A percentile compares a stretch with the other conserved stretches of the same genome.
Evolutionary conservation across 257 asterid genomes (phyloP).

Genomic region (Solanum piurae): DNA sequence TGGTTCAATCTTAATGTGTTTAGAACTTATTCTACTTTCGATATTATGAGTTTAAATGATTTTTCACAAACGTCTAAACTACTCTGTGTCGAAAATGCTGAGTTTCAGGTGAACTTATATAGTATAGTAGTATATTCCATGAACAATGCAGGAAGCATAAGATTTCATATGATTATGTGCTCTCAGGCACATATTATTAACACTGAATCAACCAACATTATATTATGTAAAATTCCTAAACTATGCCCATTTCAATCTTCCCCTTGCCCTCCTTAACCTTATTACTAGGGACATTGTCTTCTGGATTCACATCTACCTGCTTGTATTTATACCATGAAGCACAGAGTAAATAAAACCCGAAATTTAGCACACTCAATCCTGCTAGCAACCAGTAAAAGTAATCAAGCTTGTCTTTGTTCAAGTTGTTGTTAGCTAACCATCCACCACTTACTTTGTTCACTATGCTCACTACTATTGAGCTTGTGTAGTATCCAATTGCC

Average conservation of each 20-base stretch:
- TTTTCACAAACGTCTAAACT: too few relatives aligned
- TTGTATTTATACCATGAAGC: conserved; percentile 66
- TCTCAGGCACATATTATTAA: not conserved
- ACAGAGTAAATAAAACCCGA: conserved; percentile 47
- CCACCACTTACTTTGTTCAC: conserved; percentile 62
- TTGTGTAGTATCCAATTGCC: conserved; percentile 54
- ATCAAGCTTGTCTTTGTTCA: conserved; percentile 53
- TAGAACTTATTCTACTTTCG: too few relatives aligned
- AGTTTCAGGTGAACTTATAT: too few relatives aligned
- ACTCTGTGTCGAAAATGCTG: too few relatives aligned
- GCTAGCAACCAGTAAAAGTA: conserved; percentile 54
- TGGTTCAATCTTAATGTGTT: too few relatives aligned
- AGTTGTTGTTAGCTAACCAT: conserved; percentile 50
- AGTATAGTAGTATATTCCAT: conserved; percentile 5
- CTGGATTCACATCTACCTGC: conserved; percentile 26
- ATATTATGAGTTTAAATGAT: too few relatives aligned
- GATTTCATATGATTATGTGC: not conserved
- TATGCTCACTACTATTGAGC: conserved; percentile 52
- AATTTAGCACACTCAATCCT: conserved; percentile 34
- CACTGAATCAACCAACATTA: not conserved
- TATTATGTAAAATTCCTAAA: not conserved
- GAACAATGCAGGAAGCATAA: not conserved
- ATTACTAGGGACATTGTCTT: not conserved
- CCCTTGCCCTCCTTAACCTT: conserved; percentile 3
- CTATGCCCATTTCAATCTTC: conserved; percentile 16